Conservation (phyloP, 2,329 filamentous ascomycete species). For the Cladosporium sp. region DNA sequence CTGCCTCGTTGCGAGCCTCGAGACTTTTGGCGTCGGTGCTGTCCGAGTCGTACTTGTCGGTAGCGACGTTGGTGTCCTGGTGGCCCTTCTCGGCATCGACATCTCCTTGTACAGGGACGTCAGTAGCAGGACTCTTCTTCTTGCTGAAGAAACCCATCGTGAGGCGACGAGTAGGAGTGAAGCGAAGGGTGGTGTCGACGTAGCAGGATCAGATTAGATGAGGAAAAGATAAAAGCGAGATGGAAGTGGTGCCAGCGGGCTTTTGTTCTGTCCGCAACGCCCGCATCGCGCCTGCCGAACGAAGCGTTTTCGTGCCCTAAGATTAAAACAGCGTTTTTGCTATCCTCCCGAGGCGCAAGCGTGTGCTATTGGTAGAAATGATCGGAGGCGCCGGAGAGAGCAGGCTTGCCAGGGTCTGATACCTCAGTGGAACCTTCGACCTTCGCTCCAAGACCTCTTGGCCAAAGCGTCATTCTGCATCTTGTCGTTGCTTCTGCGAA, state of each 20-base stretch:
- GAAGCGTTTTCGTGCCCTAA: conserved; percentile 3
- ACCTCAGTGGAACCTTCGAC: not conserved
- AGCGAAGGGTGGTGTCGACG: not conserved
- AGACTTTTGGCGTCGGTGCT: conserved; percentile 30
- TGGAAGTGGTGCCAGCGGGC: not conserved
- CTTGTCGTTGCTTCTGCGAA: conserved; percentile 16
- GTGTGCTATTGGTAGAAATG: not conserved
- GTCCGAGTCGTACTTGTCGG: conserved; percentile 21
- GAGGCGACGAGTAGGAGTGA: not conserved
- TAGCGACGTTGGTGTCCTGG: not conserved
- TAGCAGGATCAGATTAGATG: conserved; percentile 12
- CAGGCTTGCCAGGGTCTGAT: conserved; percentile 11
- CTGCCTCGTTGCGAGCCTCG: conserved; percentile 35
- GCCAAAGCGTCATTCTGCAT: not conserved
- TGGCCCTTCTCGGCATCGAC: conserved; percentile 1
- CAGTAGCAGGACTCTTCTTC: not conserved
- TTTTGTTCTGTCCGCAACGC: not conserved
- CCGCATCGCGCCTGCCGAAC: conserved; percentile 1
- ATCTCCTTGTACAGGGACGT: not conserved
- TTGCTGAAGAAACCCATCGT: conserved; percentile 9
- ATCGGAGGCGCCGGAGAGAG: not conserved
- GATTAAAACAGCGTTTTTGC: not conserved
- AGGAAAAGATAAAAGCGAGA: conserved; percentile 6
- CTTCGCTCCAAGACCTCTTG: conserved; percentile 5
- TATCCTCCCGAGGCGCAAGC: not conserved